phyloP scores from a whole-genome alignment of 2,329 filamentous ascomycete species.

The Aspergillus thermomutatus region DNA sequence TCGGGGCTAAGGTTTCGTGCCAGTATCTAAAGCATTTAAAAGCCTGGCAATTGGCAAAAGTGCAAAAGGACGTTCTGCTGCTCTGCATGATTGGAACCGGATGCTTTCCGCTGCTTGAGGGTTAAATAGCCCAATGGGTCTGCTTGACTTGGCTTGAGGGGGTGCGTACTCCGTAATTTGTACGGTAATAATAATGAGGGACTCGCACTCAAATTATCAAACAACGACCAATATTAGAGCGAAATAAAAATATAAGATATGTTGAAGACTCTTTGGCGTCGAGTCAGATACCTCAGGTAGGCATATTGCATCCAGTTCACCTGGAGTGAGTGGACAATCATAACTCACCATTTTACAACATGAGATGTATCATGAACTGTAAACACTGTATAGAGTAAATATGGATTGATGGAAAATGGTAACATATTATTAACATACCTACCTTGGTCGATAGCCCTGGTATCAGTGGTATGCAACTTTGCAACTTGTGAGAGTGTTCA shows the following conservation, averaged over 20 bases:
- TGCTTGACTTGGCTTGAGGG: not conserved
- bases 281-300: not conserved
- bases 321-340: not conserved
- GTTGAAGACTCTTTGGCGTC: not conserved
- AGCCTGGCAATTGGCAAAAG: not conserved
- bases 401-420: not conserved
- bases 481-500: not conserved
- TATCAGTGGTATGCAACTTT: too few relatives aligned
- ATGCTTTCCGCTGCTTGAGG: not conserved
- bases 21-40: not conserved
- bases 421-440: not conserved
- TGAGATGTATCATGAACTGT: not conserved
- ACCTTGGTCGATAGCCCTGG: too few relatives aligned
- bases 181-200: not conserved
- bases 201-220: not conserved
- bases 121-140: not conserved
- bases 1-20: not conserved
- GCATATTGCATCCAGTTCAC: not conserved
- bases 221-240: not conserved
- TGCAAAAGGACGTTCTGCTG: not conserved
- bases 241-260: not conserved
- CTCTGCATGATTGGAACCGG: not conserved
- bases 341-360: not conserved
- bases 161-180: not conserved
- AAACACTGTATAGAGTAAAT: not conserved